Percentiles rank a stretch among this genome's conserved stretches.
Evolutionary conservation across 441 rosid genomes (phyloP).

Genomic region (Adansonia gregorii): DNA sequence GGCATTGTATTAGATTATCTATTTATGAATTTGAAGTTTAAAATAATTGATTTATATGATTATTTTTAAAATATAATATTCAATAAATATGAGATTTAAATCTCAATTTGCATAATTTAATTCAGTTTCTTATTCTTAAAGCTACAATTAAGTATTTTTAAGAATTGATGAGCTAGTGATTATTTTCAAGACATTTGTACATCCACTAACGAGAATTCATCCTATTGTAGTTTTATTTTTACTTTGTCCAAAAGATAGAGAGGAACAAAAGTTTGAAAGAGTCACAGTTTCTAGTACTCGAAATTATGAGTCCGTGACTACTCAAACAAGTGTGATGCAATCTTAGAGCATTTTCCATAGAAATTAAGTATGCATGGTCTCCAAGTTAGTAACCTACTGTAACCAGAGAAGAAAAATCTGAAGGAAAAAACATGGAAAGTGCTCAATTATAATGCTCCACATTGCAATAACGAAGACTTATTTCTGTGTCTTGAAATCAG

Average conservation of each 20-base stretch:
- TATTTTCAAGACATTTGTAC: background rate
- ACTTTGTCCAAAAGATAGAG: background rate
- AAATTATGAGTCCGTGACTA: background rate
- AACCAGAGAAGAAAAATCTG: slow-evolving; percentile 3
- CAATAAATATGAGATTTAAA: too few species aligned
- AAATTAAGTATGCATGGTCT: background rate
- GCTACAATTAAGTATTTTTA: too few species aligned
- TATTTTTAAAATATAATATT: too few species aligned
- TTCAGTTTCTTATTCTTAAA: too few species aligned
- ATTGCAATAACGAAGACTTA: background rate
- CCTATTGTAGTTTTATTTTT: background rate
- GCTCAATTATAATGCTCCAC: too few species aligned
- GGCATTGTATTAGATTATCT: too few species aligned
- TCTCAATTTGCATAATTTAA: too few species aligned
- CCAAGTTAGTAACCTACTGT: background rate
- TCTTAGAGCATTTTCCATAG: background rate
- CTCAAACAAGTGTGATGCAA: background rate
- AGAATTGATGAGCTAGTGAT: background rate
- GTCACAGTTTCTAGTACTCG: background rate
- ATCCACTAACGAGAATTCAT: background rate
- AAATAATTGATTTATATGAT: too few species aligned
- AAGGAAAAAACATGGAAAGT: too few species aligned
- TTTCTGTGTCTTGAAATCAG: background rate
- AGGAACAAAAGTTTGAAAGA: background rate
- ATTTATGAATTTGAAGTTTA: too few species aligned